These are phyloP conservation scores for Ambrosiella cleistominuta DNA, from an alignment of 2,329 filamentous ascomycete species.

Conservation along the genomic window DNA sequence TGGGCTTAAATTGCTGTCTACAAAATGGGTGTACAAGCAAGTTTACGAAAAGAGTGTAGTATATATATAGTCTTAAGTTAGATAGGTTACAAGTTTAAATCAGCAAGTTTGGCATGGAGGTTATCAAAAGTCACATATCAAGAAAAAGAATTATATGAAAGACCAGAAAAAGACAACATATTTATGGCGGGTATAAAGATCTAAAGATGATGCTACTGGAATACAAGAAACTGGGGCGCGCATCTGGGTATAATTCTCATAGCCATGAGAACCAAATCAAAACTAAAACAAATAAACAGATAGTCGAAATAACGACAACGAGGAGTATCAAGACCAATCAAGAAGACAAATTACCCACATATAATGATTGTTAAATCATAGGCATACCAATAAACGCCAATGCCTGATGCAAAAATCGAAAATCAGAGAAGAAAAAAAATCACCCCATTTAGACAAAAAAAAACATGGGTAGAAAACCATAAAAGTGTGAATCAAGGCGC, in stretches of 20 bases:
- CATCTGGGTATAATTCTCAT: not conserved
- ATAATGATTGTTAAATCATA: not conserved
- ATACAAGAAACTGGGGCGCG: not conserved
- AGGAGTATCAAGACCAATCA: not conserved
- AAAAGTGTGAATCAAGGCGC: not conserved
- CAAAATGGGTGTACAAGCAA: not conserved
- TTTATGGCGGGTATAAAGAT: constrained; percentile 3
- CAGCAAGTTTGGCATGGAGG: not conserved
- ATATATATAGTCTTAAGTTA: not conserved
- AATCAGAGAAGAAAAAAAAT: not conserved
- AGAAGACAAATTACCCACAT: not conserved
- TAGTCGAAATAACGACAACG: not conserved
- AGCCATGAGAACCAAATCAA: not conserved
- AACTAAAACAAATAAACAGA: constrained; percentile 1
- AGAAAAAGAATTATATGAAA: not conserved
- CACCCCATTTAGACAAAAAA: not conserved
- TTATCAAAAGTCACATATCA: not conserved
- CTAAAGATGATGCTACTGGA: constrained; percentile 1
- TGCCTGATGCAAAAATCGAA: not conserved
- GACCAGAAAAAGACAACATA: constrained; percentile 4
- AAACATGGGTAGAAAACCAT: not conserved
- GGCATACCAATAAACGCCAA: no score
- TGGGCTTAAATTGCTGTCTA: constrained; percentile 17
- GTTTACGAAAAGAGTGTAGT: not conserved
- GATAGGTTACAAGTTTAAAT: not conserved